These are phyloP conservation scores for Spiraea crenata DNA, from an alignment of 331 rosid genomes.

Conservation along the genomic window DNA sequence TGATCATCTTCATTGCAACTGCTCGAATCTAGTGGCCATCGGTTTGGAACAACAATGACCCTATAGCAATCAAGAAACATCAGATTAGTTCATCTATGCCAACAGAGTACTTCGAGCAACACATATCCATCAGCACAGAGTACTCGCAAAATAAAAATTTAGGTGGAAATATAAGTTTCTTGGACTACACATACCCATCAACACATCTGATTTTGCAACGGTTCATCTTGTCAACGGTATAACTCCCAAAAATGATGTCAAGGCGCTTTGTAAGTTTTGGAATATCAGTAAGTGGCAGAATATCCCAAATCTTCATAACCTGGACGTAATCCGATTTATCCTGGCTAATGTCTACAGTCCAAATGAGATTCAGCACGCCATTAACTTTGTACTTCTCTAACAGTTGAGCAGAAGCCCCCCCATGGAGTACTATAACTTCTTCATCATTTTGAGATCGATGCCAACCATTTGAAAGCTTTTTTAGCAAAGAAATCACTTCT, in stretches of 20 bases:
- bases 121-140: background rate
- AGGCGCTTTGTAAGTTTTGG: constrained; percentile 20
- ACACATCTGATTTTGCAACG: constrained; percentile 33
- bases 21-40: constrained; percentile 5
- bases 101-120: background rate
- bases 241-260: constrained; percentile 22
- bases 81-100: background rate
- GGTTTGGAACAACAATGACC: background rate
- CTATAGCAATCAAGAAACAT: background rate
- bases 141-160: background rate
- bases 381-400: constrained; percentile 37
- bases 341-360: constrained; percentile 38
- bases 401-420: constrained; percentile 22
- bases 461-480: constrained; percentile 49
- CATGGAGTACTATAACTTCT: background rate
- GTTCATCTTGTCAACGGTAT: constrained; percentile 29
- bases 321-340: constrained; percentile 34
- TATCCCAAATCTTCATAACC: constrained; percentile 47
- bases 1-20: constrained; percentile 26
- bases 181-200: constrained; percentile 32
- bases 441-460: constrained; percentile 25
- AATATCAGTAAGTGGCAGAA: constrained; percentile 33
- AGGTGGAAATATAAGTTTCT: background rate
- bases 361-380: constrained; percentile 31
- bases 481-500: constrained; percentile 34